Conservation (phyloP, 805 yeast species). For the Candida morakotiae region DNA sequence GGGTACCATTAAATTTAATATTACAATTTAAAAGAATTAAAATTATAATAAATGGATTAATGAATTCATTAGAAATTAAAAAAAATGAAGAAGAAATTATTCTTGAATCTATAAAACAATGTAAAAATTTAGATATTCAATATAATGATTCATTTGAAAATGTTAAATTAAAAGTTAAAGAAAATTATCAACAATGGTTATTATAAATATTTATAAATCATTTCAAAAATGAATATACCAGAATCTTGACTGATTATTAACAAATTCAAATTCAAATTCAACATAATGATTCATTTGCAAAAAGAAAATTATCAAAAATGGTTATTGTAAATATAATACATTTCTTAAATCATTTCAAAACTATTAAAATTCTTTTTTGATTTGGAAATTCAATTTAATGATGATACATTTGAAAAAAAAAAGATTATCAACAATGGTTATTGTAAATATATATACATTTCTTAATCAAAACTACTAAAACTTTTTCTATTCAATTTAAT, state of each 20-base stretch:
- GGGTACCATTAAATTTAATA: slow-evolving; percentile 58
- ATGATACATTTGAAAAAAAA: slow-evolving; percentile 44
- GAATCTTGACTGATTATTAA: too few relatives aligned
- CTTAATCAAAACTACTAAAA: too few relatives aligned
- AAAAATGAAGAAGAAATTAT: slow-evolving; percentile 27
- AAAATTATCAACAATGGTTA: slow-evolving; percentile 65
- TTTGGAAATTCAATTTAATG: slow-evolving; percentile 42
- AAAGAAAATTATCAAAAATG: too few relatives aligned
- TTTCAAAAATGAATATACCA: too few relatives aligned
- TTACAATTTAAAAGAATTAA: slow-evolving; percentile 75
- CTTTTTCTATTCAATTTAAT: too few relatives aligned
- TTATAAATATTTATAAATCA: too few relatives aligned
- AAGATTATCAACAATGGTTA: slow-evolving; percentile 65
- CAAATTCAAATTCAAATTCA: too few relatives aligned
- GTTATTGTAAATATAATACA: too few relatives aligned
- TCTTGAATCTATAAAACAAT: slow-evolving; percentile 49
- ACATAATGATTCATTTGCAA: too few relatives aligned
- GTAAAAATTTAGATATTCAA: slow-evolving; percentile 48
- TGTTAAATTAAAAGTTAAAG: slow-evolving; percentile 56
- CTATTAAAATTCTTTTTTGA: slow-evolving; percentile 52
- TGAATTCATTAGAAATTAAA: slow-evolving; percentile 25
- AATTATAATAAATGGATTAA: slow-evolving; percentile 42
- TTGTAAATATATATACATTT: too few relatives aligned
- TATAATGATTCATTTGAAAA: slow-evolving; percentile 42
- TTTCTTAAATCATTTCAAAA: slow-evolving; percentile 44